These are phyloP conservation scores for Epichloe glyceriae DNA, from an alignment of 2,329 filamentous ascomycete genomes.

Conservation along the genomic window DNA sequence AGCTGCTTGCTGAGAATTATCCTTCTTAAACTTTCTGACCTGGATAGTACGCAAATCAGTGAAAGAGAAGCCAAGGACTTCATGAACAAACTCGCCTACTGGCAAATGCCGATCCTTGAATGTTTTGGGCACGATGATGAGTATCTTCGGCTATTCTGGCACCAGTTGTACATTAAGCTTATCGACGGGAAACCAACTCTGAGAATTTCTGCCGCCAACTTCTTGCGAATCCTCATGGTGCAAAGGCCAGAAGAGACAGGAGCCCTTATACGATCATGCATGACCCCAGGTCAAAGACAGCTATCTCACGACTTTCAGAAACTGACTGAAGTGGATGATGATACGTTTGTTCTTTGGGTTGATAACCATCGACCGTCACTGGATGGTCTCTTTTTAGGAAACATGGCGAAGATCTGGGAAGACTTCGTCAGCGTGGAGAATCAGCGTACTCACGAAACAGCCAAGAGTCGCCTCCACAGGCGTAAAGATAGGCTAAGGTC, in stretches of 20 bases:
- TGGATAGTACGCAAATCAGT: slow-evolving; percentile 50
- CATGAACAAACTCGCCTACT: slow-evolving; percentile 80
- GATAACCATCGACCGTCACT: slow-evolving; percentile 68
- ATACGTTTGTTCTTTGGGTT: slow-evolving; percentile 78
- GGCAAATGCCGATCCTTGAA: slow-evolving; percentile 82
- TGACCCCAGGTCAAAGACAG: slow-evolving; percentile 55
- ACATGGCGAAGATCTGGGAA: slow-evolving; percentile 75
- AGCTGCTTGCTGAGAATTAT: slow-evolving; percentile 66
- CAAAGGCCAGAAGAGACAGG: slow-evolving; percentile 81
- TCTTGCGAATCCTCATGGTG: slow-evolving; percentile 86
- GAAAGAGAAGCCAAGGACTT: slow-evolving; percentile 55
- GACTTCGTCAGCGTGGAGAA: slow-evolving; percentile 78
- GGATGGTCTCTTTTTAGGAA: slow-evolving; percentile 70
- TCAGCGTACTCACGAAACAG: slow-evolving; percentile 61
- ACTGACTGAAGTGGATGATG: slow-evolving; percentile 77
- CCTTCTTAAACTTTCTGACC: slow-evolving; percentile 69
- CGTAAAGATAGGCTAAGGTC: slow-evolving; percentile 70
- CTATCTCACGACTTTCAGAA: slow-evolving; percentile 69
- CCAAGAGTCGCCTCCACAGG: slow-evolving; percentile 54
- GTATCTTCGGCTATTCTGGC: slow-evolving; percentile 76
- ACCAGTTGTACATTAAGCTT: slow-evolving; percentile 81
- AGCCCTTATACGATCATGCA: slow-evolving; percentile 58
- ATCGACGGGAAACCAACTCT: slow-evolving; percentile 56
- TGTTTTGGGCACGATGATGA: slow-evolving; percentile 68
- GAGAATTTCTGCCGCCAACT: slow-evolving; percentile 62